Conservation (phyloP, 352 stramenopile species). For the Bremia lactucae region DNA sequence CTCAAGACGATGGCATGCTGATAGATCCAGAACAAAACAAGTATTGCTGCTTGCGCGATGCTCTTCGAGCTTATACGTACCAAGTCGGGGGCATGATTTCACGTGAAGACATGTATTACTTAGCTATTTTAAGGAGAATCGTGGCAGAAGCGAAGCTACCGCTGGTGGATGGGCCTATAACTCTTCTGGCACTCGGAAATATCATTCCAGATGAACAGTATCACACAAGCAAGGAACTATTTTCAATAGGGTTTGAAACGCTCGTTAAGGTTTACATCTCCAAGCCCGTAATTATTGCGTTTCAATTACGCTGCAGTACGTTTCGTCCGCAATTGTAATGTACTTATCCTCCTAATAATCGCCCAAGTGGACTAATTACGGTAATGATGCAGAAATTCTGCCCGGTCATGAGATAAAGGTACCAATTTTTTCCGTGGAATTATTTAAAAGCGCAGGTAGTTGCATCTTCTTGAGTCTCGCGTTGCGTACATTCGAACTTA, state of each 20-base stretch:
- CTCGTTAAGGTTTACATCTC: conserved; percentile 40
- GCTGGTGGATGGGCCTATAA: conserved; percentile 61
- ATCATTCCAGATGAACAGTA: conserved; percentile 54
- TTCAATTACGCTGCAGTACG: conserved; percentile 47
- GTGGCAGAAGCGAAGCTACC: conserved; percentile 44
- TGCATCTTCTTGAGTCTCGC: too few relatives aligned
- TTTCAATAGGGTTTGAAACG: conserved; percentile 62
- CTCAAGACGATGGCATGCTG: conserved; percentile 32
- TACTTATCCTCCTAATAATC: too few relatives aligned
- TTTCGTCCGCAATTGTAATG: too few relatives aligned
- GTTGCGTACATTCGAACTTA: too few relatives aligned
- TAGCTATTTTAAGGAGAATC: conserved; percentile 48
- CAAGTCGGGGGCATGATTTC: conserved; percentile 26
- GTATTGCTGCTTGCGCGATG: conserved; percentile 40
- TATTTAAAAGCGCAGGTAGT: conserved; percentile 44
- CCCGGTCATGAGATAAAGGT: conserved; percentile 71
- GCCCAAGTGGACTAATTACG: too few relatives aligned
- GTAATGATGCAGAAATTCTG: conserved; percentile 63
- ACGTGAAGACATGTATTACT: conserved; percentile 61
- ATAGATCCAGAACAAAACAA: conserved; percentile 25
- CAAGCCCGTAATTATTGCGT: conserved; percentile 19
- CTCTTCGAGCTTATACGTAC: conserved; percentile 32
- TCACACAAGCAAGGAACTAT: conserved; percentile 69
- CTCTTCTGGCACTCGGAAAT: conserved; percentile 33
- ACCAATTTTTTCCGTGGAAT: conserved; percentile 65